phyloP scores from a whole-genome alignment of 495 filamentous ascomycete species.

The Aspergillus asperescens region DNA sequence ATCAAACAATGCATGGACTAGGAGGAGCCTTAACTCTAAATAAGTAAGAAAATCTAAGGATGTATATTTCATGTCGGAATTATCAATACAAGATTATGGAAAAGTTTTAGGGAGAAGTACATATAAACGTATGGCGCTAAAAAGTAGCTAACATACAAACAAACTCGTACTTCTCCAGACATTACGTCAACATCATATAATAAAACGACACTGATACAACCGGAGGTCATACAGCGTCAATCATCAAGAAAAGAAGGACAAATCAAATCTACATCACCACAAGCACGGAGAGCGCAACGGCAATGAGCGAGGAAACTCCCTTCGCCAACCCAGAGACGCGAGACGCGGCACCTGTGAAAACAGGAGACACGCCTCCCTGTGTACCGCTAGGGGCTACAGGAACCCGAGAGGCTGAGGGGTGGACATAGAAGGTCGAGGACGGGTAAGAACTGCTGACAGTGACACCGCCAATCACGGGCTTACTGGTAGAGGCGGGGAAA shows the following conservation, averaged over 20 bases:
- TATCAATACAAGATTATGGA: background rate
- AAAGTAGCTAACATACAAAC: background rate
- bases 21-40: too few species aligned
- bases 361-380: conserved; percentile 18
- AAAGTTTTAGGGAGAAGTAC: background rate
- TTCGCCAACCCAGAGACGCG: conserved; percentile 3
- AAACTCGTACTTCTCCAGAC: background rate
- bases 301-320: conserved; percentile 8
- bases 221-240: background rate
- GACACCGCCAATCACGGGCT: background rate
- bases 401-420: conserved; percentile 9
- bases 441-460: conserved; percentile 8
- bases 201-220: background rate
- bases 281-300: conserved; percentile 9
- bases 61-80: too few species aligned
- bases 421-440: conserved; percentile 20
- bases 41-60: too few species aligned
- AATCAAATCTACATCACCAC: conserved; percentile 12
- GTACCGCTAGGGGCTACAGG: conserved; percentile 18
- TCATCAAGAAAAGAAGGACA: background rate
- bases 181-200: background rate
- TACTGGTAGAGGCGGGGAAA: background rate
- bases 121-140: background rate
- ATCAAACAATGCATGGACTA: too few species aligned
- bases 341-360: conserved; percentile 26